Conservation (phyloP, 2,329 filamentous ascomycete genomes). For the Pseudogymnoascus sp. region DNA sequence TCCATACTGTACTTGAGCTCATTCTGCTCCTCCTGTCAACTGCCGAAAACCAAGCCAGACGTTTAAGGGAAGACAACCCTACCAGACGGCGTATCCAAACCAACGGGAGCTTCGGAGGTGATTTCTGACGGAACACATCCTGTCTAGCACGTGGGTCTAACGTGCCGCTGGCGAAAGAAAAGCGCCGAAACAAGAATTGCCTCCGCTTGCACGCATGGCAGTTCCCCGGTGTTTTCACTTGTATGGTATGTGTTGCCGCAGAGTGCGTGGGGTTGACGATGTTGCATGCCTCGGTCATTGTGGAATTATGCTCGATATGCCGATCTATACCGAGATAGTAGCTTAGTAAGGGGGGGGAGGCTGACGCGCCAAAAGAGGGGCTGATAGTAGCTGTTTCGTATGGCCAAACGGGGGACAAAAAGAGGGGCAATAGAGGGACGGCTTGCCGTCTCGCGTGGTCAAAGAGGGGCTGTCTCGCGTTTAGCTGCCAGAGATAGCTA, state of each 20-base stretch:
- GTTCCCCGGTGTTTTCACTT: neutral
- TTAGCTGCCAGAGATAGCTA: neutral
- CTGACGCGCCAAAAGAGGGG: neutral
- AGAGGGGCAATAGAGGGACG: neutral
- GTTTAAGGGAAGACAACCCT: neutral
- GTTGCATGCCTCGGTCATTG: conserved; percentile 2
- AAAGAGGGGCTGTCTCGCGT: neutral
- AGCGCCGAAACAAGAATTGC: neutral
- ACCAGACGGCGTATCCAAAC: neutral
- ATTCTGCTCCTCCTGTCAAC: neutral
- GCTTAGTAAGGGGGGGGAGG: neutral
- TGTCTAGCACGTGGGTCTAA: neutral
- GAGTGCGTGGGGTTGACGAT: neutral
- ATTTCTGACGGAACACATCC: neutral
- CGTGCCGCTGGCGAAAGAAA: neutral
- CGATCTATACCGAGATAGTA: neutral
- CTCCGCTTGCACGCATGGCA: neutral
- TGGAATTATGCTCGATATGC: neutral
- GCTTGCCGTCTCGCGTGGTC: neutral
- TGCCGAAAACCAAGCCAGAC: neutral
- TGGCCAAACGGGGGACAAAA: neutral
- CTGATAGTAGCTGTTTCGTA: neutral
- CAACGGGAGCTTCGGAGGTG: neutral
- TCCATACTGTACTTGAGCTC: neutral
- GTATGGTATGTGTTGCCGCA: neutral